Evolutionary conservation across 352 stramenopile species (phyloP), one percentile per base, ranked within the genome.

Genomic region (Phytophthora pisi): DNA sequence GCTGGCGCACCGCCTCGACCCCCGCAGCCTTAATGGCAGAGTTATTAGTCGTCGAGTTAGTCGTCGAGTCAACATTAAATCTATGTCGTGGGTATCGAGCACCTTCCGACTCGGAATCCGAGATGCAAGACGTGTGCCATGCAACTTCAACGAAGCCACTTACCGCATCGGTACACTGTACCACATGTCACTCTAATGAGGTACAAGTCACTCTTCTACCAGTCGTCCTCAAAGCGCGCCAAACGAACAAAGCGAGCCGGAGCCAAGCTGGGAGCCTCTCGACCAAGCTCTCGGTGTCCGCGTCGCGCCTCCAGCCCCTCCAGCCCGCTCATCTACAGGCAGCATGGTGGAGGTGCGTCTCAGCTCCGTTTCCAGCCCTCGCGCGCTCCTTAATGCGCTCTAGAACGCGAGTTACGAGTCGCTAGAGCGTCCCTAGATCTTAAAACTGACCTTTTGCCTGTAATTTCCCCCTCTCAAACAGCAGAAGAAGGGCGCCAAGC

Each of bases 401-500:
- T 46, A 66, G 31, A 26, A 57, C 46, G 28, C 40, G 16, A 46
- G 43, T 26, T 50, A 8, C 8, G 49, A 51, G 30, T 31, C 8
- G 20, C 16, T 11, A 13, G 10, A 16, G 5, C 7, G 5, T 18
- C 8, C n/a, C 16, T 7, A 42, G 46, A 49, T 51, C 18, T n/a
- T 49, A 45, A 49, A 52, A 57, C 60, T 70, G 16, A 46, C 42
- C 47, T 43, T 60, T 67, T 66, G 24, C 64, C 52, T 70, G 47
- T 4, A 13, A 40, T 55, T 55, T 53, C 11, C 4, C 8, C 15
- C 30, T 45, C 47, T 8, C 16, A 20, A 24, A 23, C 28, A 83
- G 71, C 72, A 81, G 63, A 88, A 86, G 62, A 93, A 95, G 42
- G 60, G 54, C 7, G n/a, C 68, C 0, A 70, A 68, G 59, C 85